Conservation (phyloP, 495 filamentous ascomycete species). For the Bacidia gigantensis region DNA sequence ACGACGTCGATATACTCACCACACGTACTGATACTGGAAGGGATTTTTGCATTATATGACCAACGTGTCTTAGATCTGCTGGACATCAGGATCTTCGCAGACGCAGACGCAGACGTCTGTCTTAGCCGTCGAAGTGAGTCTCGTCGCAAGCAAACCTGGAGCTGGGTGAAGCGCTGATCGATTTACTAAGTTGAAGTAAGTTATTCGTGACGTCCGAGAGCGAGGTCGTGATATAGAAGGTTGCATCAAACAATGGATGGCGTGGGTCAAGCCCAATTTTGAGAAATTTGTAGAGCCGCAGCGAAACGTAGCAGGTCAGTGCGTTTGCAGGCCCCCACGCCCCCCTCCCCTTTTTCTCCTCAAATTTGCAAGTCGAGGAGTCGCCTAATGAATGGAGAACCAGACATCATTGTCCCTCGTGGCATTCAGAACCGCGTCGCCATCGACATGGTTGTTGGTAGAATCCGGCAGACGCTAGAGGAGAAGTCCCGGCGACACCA, state of each 20-base stretch:
- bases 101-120: slow-evolving; percentile 90
- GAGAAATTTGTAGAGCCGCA: slow-evolving; percentile 84
- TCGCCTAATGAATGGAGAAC: no score
- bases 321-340: background rate
- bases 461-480: slow-evolving; percentile 67
- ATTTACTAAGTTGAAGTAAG: slow-evolving; percentile 31
- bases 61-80: slow-evolving; percentile 70
- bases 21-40: slow-evolving; percentile 88
- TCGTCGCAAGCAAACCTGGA: background rate
- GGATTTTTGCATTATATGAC: slow-evolving; percentile 90
- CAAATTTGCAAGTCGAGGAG: no score
- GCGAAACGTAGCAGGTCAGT: slow-evolving; percentile 55
- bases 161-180: slow-evolving; percentile 7
- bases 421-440: slow-evolving; percentile 89
- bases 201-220: slow-evolving; percentile 73
- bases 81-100: slow-evolving; percentile 95
- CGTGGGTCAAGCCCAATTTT: slow-evolving; percentile 91
- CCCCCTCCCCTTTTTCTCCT: background rate
- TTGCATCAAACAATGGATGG: slow-evolving; percentile 96
- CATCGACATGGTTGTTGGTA: slow-evolving; percentile 88
- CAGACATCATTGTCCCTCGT: slow-evolving; percentile 88
- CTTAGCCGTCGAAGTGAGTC: slow-evolving; percentile 75
- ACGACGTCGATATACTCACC: slow-evolving; percentile 89
- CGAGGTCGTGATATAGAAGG: slow-evolving; percentile 81
- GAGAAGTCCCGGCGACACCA: slow-evolving; percentile 79